Evolutionary conservation across 2,329 filamentous ascomycete species (phyloP), one percentile per base, ranked within the genome.

Genomic region (Dothiorella sarmentorum): DNA sequence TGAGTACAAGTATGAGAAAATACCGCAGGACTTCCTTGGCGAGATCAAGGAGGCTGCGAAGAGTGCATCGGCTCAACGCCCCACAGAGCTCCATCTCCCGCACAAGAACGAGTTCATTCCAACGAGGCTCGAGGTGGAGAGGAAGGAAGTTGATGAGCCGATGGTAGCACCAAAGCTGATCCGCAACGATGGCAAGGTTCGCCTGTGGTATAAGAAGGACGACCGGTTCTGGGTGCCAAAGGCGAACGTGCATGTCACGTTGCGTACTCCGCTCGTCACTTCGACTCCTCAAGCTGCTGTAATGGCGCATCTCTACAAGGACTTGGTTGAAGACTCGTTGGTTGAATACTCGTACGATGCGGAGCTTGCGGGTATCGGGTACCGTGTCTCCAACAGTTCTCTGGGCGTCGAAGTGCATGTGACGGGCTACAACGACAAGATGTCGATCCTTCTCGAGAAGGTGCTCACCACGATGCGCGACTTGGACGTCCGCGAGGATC

Each of bases 171-270:
- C 94, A 0, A 88, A 86, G 61, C 80, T 99, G 22, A 87, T 99
- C 62, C 86, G 92, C 64, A 91, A 96, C 66, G 93, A 97, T 64
- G 81, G 86, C 5, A 78, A 85, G 31, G 86, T 90, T 0, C 86
- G 92, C 27, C 88, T 90, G 2, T 99, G 94, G 94, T 97, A 87
- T 80, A 99, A 99, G 79, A 97, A 97, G 75, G 94, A 99, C 67
- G 94, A 99, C 66, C 91, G 87, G 0, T 99, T 97, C 74, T 97
- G 93, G 92, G 94, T 97, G 9, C 94, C 94, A 7, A 96, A 96
- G 73, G 94, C 90, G 3, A 94, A 91, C 60, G 78, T 97, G 17
- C 84, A 91, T 63, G 84, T 96, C 63, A 90, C 87, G 65, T 81
- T 95, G 64, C 85, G 87, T 66, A 96, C 87, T 60, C 89, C 91